Base-by-base conservation (phyloP, 2,329 filamentous ascomycete genomes). In the Huntiella savannae region DNA sequence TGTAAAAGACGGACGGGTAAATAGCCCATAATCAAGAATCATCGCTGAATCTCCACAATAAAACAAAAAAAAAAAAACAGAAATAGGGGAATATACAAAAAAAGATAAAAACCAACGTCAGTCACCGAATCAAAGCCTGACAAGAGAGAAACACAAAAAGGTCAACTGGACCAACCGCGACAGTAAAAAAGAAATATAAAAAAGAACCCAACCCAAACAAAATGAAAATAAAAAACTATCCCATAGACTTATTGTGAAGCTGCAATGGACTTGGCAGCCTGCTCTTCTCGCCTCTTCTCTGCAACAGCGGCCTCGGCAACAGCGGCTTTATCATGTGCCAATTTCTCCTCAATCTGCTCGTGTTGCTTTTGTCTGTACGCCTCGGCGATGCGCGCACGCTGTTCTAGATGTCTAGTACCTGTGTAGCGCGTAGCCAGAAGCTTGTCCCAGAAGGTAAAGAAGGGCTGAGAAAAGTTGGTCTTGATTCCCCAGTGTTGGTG, bases 401-500 rank as follows among this genome's bases (percentile, higher is more conserved):
- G 45, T 42, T 50, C 45, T 50, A 61, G 56, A 37, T 55, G 54
- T 12, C 67, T 66, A 49, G 69, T 77, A 43, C 83, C 84, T 50
- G 72, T 75, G 78, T 86, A 95, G 62, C 76, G 81, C 17, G 91
- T 98, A 44, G 79, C 77, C 16, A 94, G 67, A 22, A 86, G 58
- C 40, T 73, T 70, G 60, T 98, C 91, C 85, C 91, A 96, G 64
- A 95, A 86, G 41, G 82, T 95, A 64, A 96, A 95, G 65, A 87
- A 92, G 3, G 84, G 84, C 62, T 92, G 84, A 4, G 79, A 81
- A 61, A 85, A 92, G 64, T 92, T 92, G 53, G 80, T 82, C 72
- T 96, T 98, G 70, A 98, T 94, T 48, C 91, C 91, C 87, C 88
- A 96, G 62, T 83, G 92, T 64, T 98, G 91, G 64, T 98, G 91